Evolutionary conservation across 176 grass and related monocot species (phyloP), one percentile per base, ranked within the genome.

Genomic region (Avena eriantha): DNA sequence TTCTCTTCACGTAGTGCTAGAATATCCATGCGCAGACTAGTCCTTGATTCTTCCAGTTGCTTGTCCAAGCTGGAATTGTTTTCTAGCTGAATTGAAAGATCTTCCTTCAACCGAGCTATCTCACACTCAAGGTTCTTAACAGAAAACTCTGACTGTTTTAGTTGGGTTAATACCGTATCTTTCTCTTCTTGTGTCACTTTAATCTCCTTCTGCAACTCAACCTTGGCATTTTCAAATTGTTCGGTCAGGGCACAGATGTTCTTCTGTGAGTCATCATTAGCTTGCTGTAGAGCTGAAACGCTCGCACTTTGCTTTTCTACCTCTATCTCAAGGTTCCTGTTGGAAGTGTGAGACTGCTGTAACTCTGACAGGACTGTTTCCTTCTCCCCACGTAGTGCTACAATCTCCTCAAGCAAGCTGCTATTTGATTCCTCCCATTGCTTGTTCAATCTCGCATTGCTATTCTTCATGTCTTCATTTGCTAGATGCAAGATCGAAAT

Each of bases 21-120:
- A 76, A 54, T 76, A 76, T 54, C 73, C 73, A 29, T 49, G 15
- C 49, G 73, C 73, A 76, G 26, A 54, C 49, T 76, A 8, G 47
- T 53, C 24, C 73, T 81, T 84, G 76, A 70, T 34, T 91, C 83
- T 81, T 84, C 86, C 45, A 93, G 80, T 53, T 90, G 71, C 73
- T 69, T 83, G 19, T 84, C 63, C 80, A 91, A 83, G 66, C 56
- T 75, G 60, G 86, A 84, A 67, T 73, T 86, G 10, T 76, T 93
- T 82, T 74, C 82, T 29, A 82, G 81, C 66, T 92, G 86, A 50
- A 89, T 50, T 17, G 78, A 90, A 72, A 90, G 85, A 43, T 94
- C 58, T 51, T 80, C 74, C 56, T 58, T 81, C 64, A 88, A 53
- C 76, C 6, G 71, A 68, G 36, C 79, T 9, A 94, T 35, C 75